Conservation (phyloP, 2,329 filamentous ascomycete species). For the Claviceps maximensis region DNA sequence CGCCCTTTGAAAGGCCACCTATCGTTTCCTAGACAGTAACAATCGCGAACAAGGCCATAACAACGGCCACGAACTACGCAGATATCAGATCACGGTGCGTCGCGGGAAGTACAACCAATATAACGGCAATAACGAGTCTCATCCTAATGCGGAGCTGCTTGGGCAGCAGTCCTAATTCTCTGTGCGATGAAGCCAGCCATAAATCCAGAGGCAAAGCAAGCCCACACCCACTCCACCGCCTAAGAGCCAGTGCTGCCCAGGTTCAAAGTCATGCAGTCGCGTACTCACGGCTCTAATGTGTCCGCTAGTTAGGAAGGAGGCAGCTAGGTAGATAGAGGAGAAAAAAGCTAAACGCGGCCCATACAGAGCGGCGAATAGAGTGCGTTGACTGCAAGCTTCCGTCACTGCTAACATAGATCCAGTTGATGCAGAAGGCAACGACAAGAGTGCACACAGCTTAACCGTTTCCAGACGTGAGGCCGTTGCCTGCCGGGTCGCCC, state of each 20-base stretch:
- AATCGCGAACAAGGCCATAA: too few species aligned
- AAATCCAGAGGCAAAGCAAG: conserved; percentile 29
- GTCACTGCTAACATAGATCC: conserved; percentile 35
- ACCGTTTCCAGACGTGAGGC: conserved; percentile 27
- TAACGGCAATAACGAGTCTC: too few species aligned
- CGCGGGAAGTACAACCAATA: too few species aligned
- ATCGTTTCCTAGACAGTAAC: too few species aligned
- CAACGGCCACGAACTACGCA: too few species aligned
- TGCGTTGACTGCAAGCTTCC: conserved; percentile 29
- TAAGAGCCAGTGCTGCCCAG: conserved; percentile 23
- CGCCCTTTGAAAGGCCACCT: too few species aligned
- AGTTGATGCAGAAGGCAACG: conserved; percentile 37
- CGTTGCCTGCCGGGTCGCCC: conserved; percentile 30
- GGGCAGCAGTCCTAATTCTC: conserved; percentile 18
- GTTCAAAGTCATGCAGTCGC: too few species aligned
- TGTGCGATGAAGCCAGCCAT: conserved; percentile 27
- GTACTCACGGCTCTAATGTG: too few species aligned
- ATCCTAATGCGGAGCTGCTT: too few species aligned
- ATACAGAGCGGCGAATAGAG: conserved; percentile 27
- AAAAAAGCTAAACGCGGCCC: neutral
- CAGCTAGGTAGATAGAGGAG: conserved; percentile 5
- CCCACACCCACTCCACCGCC: conserved; percentile 32
- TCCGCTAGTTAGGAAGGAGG: too few species aligned
- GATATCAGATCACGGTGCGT: too few species aligned
- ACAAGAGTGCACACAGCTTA: conserved; percentile 35